Percentiles rank a stretch among this genome's conserved stretches.
These are phyloP conservation scores for Crucihimalaya himalaica DNA, from an alignment of 345 rosid species.

Conservation along the genomic window DNA sequence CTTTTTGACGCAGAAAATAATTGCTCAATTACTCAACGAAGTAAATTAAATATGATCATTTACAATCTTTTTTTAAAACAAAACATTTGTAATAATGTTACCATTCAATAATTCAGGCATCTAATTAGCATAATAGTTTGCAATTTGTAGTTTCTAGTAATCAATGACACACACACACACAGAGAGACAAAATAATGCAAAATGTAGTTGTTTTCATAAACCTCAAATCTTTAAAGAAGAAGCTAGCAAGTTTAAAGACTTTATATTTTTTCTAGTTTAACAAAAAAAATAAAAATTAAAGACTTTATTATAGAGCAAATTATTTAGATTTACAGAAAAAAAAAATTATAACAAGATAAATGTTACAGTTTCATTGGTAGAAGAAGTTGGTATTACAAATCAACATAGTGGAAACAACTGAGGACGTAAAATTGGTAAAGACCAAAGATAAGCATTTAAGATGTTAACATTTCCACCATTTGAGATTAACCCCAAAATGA, in stretches of 20 bases:
- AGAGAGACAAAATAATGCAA: background rate
- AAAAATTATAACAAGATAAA: background rate
- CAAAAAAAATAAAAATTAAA: too few species aligned
- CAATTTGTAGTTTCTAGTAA: background rate
- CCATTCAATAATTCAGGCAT: background rate
- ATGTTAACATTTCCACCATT: conserved; percentile 37
- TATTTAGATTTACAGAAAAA: conserved; percentile 7
- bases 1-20: background rate
- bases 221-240: background rate
- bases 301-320: background rate
- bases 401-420: conserved; percentile 81
- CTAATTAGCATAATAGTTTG: background rate
- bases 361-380: conserved; percentile 18
- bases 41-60: background rate
- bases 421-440: conserved; percentile 68
- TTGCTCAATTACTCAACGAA: background rate
- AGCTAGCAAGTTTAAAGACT: background rate
- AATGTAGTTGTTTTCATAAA: background rate
- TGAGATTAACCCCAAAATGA: conserved; percentile 61
- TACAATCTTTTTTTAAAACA: background rate
- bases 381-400: conserved; percentile 24
- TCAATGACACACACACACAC: background rate
- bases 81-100: background rate
- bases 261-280: too few species aligned
- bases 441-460: conserved; percentile 54